Evolutionary conservation across 1,284 basidiomycete species (phyloP).

Genomic region (Marasmius sp.): DNA sequence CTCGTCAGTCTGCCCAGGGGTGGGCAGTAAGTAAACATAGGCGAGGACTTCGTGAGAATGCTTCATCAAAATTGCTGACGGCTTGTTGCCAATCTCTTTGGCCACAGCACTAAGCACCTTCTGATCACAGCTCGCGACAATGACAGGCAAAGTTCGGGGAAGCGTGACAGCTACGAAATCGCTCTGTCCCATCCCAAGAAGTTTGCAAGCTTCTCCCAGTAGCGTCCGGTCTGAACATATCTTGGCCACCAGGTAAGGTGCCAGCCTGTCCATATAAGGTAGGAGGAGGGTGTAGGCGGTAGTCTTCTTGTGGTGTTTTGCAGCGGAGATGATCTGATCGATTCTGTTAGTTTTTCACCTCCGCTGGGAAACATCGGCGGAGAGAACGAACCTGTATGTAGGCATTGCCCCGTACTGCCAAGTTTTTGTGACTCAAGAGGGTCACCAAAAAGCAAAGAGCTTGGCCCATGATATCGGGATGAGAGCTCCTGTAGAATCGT

Average conservation of each 20-base stretch:
- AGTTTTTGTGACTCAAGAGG: conserved; percentile 67
- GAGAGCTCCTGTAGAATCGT: conserved; percentile 32
- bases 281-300: conserved; percentile 64
- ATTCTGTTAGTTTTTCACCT: background rate
- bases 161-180: conserved; percentile 74
- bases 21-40: conserved; percentile 65
- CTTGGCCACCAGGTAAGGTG: conserved; percentile 63
- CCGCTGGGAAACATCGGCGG: conserved; percentile 10
- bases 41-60: conserved; percentile 69
- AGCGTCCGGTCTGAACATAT: conserved; percentile 59
- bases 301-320: conserved; percentile 60
- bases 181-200: conserved; percentile 52
- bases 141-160: conserved; percentile 63
- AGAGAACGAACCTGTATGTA: conserved; percentile 57
- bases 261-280: conserved; percentile 71
- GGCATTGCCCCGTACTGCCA: conserved; percentile 68
- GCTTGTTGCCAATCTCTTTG: conserved; percentile 41
- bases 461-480: conserved; percentile 54
- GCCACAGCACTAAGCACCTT: conserved; percentile 45
- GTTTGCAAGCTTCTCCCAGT: conserved; percentile 61
- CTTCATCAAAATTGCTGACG: conserved; percentile 62
- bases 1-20: conserved; percentile 49
- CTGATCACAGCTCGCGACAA: conserved; percentile 67
- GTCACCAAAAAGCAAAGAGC: conserved; percentile 67
- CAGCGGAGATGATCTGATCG: conserved; percentile 57